A percentile compares a stretch with the other conserved stretches of the same genome.
Evolutionary conservation across 345 rosid genomes (phyloP).

Genomic region (Camelina laxa): DNA sequence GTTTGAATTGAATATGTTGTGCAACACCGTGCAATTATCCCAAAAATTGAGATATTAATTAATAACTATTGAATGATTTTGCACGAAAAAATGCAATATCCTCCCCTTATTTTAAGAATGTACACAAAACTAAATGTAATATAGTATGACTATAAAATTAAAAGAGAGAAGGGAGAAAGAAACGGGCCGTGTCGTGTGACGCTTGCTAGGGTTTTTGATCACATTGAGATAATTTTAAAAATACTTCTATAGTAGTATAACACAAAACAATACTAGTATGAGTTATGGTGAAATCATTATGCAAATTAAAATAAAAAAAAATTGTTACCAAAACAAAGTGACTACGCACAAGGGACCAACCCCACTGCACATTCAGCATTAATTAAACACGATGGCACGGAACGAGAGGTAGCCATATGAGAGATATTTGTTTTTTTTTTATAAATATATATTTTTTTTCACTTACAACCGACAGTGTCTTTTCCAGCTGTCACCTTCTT

Average conservation of each 20-base stretch:
- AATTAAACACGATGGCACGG: conserved; percentile 44
- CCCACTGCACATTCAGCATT: conserved; percentile 45
- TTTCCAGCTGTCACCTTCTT: conserved; percentile 38
- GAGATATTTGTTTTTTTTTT: conserved; percentile 35
- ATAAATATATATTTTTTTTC: conserved; percentile 7
- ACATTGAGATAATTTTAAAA: neutral
- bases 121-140: conserved; percentile 12
- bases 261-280: too few relatives aligned
- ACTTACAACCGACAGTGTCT: conserved; percentile 41
- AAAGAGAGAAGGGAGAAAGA: conserved; percentile 18
- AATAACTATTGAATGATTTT: neutral
- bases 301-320: too few relatives aligned
- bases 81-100: neutral
- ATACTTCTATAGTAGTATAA: too few relatives aligned
- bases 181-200: conserved; percentile 49
- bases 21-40: conserved; percentile 10
- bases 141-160: neutral
- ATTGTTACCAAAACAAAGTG: conserved; percentile 33
- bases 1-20: neutral
- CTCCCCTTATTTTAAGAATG: neutral
- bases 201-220: conserved; percentile 42
- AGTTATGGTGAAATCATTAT: too few relatives aligned
- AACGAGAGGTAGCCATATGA: conserved; percentile 38
- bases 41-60: neutral
- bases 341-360: conserved; percentile 35